These are phyloP conservation scores for Saccharomycopsis schoenii DNA, from an alignment of 805 yeast genomes.

Conservation along the genomic window DNA sequence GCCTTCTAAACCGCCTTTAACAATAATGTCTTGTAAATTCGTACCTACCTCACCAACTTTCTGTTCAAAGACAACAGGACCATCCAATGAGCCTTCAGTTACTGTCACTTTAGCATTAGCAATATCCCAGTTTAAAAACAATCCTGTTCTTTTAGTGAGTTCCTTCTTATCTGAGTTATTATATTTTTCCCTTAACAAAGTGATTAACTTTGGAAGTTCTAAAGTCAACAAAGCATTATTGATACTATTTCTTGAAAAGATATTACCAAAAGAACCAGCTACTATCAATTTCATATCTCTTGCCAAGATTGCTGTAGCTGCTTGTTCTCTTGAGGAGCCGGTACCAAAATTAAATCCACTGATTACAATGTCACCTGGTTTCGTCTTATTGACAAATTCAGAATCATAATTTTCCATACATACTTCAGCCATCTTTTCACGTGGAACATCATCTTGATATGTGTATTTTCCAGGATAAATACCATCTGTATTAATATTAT, in stretches of 20 bases:
- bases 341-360: constrained; percentile 97
- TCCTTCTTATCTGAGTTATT: constrained; percentile 42
- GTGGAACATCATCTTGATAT: constrained; percentile 92
- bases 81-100: constrained; percentile 48
- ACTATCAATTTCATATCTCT: constrained; percentile 88
- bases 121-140: constrained; percentile 90
- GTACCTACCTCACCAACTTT: constrained; percentile 95
- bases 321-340: constrained; percentile 98
- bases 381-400: constrained; percentile 73
- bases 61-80: constrained; percentile 54
- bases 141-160: constrained; percentile 89
- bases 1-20: constrained; percentile 95
- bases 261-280: constrained; percentile 96
- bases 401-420: constrained; percentile 98
- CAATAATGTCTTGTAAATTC: constrained; percentile 91
- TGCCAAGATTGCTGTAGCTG: constrained; percentile 96
- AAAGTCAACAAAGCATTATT: constrained; percentile 91
- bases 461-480: constrained; percentile 99
- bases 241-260: constrained; percentile 90
- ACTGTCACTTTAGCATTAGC: constrained; percentile 74
- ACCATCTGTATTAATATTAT: constrained; percentile 95
- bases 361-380: constrained; percentile 80
- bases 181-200: constrained; percentile 63
- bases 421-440: constrained; percentile 95
- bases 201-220: constrained; percentile 83